Base-by-base conservation (phyloP, 768 basidiomycete genomes). In the Lenzites betulinus region DNA sequence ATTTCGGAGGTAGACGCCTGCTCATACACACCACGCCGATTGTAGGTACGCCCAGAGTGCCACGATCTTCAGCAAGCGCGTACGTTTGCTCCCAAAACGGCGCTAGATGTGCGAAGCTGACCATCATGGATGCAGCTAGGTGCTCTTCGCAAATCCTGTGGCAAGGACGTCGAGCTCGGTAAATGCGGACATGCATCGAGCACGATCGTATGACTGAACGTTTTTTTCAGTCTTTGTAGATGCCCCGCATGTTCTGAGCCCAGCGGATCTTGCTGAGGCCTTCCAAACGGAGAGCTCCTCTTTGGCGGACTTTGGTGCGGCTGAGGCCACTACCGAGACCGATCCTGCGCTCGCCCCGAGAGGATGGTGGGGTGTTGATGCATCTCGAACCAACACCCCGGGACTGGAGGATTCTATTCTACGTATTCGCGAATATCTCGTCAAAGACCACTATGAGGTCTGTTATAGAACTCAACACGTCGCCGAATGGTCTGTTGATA, bases 1-100 rank as follows among this genome's bases (percentile, higher is more conserved):
- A 39, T 23, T 13, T 23, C 22, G 3, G 22, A 25, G 20, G 36
- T 22, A 35, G 7, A 51, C 30, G 20, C 11, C 30, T 46, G 33
- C 33, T 55, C 25, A 58, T 41, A 30, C 49, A 30, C 58, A n/a
- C 26, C 2, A 50, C 26, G 26, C 39, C 22, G 48, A 18, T 54
- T 23, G 23, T 61, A 89, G 89, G n/a, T 87, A 84, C 66, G 81
- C 88, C 11, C 90, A 92, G 72, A 92, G 89, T 65, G 88, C 81
- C 8, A 75, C 61, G 26, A 81, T 89, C 57, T 88, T 90, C 71
- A 87, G 81, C 72, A 91, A 88, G 76, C 79, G 88, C 67, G 90
- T 90, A 60, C 72, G 83, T 12, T 9, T 15, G 22, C 5, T 1
- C 28, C n/a, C n/a, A n/a, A n/a, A n/a, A n/a, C n/a, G n/a, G n/a